Conservation (phyloP, 768 basidiomycete genomes). For the Rhodotorula graminis region DNA sequence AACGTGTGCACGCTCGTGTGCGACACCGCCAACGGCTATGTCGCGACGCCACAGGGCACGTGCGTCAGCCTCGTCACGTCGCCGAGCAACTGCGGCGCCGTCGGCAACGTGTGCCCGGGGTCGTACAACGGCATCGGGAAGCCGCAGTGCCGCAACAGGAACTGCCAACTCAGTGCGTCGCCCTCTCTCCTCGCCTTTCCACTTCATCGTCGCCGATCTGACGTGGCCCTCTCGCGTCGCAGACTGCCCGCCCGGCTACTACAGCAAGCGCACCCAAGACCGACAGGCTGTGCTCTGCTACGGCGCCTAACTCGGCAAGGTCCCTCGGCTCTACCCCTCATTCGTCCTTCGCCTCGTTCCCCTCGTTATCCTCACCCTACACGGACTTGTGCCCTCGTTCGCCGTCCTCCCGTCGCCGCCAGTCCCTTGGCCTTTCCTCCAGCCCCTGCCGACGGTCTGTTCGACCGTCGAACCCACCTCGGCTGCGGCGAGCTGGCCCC, state of each 20-base stretch:
- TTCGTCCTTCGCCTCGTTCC: not conserved
- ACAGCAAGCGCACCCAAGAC: slow-evolving; percentile 1
- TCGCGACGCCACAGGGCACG: not conserved
- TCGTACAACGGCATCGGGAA: slow-evolving; percentile 33
- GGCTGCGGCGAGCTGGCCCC: no score
- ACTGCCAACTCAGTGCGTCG: slow-evolving; percentile 10
- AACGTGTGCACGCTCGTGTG: slow-evolving; percentile 18
- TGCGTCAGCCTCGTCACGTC: slow-evolving; percentile 9
- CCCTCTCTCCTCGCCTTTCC: no score
- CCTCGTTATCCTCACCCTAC: not conserved
- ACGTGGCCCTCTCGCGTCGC: not conserved
- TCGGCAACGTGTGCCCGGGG: slow-evolving; percentile 27
- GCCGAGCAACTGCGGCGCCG: slow-evolving; percentile 27
- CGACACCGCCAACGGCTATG: not conserved
- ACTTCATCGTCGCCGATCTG: no score
- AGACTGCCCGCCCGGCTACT: slow-evolving; percentile 4
- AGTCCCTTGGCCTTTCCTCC: not conserved
- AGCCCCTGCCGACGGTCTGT: no score
- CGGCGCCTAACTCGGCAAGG: not conserved
- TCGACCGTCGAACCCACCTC: no score
- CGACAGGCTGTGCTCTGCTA: not conserved
- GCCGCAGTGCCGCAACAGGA: not conserved
- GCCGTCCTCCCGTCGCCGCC: no score
- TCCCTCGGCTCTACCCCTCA: no score
- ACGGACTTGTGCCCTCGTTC: not conserved